Evolutionary conservation across 176 grass and related monocot genomes (phyloP).

Genomic region (Carex scoparia): DNA sequence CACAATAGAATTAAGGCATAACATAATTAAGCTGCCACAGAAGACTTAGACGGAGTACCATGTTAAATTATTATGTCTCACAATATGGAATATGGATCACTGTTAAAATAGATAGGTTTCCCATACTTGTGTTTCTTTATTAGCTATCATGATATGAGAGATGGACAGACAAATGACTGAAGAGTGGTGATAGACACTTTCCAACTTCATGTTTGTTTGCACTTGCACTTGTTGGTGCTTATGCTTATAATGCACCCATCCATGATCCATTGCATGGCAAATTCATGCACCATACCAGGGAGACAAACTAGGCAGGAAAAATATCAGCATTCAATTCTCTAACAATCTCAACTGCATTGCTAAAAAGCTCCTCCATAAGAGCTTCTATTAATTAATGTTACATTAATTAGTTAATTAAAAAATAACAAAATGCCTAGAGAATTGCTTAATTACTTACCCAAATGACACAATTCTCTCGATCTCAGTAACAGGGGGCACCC

Average conservation of each 20-base stretch:
- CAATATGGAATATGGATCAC: neutral
- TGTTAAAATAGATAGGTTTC: slow-evolving; percentile 18
- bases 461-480: slow-evolving; percentile 6
- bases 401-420: neutral
- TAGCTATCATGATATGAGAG: slow-evolving; percentile 9
- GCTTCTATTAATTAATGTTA: neutral
- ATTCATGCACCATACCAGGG: neutral
- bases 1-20: neutral
- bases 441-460: slow-evolving; percentile 15
- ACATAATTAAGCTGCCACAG: neutral
- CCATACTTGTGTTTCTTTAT: slow-evolving; percentile 1
- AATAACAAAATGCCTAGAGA: neutral
- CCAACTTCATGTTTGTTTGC: slow-evolving; percentile 18
- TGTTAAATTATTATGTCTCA: slow-evolving; percentile 3
- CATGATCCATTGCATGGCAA: neutral
- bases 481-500: neutral
- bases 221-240: slow-evolving; percentile 4
- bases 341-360: neutral
- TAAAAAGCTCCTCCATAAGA: neutral
- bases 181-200: slow-evolving; percentile 9
- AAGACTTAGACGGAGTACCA: neutral
- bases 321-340: neutral
- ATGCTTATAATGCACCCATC: neutral
- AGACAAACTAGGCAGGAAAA: neutral
- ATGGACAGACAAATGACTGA: neutral